Base-by-base conservation (phyloP, 2,329 filamentous ascomycete genomes). In the Trichoderma koningiopsis region DNA sequence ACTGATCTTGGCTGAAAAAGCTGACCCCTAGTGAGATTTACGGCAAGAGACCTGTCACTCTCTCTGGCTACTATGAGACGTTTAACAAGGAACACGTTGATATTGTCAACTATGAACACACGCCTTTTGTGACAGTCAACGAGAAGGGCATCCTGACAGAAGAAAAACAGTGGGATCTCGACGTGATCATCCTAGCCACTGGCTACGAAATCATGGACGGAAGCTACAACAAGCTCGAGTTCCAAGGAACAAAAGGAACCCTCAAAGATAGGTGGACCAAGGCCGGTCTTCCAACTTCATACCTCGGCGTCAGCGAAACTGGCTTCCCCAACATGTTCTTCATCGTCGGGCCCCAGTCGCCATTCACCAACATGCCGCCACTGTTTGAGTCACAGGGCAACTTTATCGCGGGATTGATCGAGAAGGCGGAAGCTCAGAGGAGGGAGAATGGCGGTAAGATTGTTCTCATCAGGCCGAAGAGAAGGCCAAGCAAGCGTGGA, bases 11-110 rank as follows among this genome's bases (percentile, higher is more conserved):
- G 13, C 27, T n/a, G 29, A 29, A 29, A 19, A 62, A 62, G 59
- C 40, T 62, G 27, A 49, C 40, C 5, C 40, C 59, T 0, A 29
- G 40, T 7, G 40, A 29, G n/a, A 49, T 49, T 11, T 62, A 62
- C 47, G 59, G 27, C 29, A 52, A 43, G 43, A 29, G 59, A 4
- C 59, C 59, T 3, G 43, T 62, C 3, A 62, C 59, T 19, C 24
- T 43, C 24, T 43, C 59, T 8, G 59, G 16, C 11, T 62, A 62
- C 19, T 62, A 62, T 7, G 59, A 62, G 27, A 62, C 40, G 2
- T 62, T 62, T 13, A 62, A 62, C 27, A 62, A 62, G n/a, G 22
- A 62, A 8, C 27, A 61, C 6, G 59, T 62, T 19, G 59, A 62
- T 14, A 33, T 62, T 35, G 59, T 62, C n/a, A 43, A 62, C 11